Conservation (phyloP, 2,329 filamentous ascomycete genomes). For the Aurifilum marmelostoma region DNA sequence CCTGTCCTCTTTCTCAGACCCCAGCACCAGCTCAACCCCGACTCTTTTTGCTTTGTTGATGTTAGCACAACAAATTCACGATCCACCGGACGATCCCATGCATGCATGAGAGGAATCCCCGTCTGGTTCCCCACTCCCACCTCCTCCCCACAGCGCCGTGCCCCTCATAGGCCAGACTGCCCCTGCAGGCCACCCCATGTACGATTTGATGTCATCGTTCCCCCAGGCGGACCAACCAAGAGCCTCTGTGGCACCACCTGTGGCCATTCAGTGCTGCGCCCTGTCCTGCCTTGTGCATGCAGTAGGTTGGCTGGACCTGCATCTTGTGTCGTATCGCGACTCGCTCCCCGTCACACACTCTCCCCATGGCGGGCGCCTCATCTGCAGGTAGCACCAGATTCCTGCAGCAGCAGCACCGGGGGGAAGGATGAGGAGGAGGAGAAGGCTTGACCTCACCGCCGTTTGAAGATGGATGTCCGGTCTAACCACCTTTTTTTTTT, state of each 20-base stretch:
- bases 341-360: not conserved
- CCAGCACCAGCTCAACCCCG: not conserved
- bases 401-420: not conserved
- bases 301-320: not conserved
- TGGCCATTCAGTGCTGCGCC: conserved; percentile 1
- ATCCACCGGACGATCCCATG: not conserved
- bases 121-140: not conserved
- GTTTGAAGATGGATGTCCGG: not conserved
- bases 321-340: not conserved
- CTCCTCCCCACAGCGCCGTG: not conserved
- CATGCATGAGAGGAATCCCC: not conserved
- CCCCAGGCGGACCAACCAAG: not conserved
- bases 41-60: not conserved
- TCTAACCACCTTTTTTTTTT: not conserved
- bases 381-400: not conserved
- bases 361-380: not conserved
- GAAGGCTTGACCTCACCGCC: conserved; percentile 1
- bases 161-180: not conserved
- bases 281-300: not conserved
- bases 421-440: no score
- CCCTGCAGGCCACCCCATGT: not conserved
- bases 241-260: conserved; percentile 6
- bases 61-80: not conserved
- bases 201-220: conserved; percentile 7
- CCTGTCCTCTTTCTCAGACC: not conserved